Percentiles rank a stretch among this genome's conserved stretches.
Evolutionary conservation across 1,284 basidiomycete species (phyloP).

Genomic region (Leccinum subspadiceum): DNA sequence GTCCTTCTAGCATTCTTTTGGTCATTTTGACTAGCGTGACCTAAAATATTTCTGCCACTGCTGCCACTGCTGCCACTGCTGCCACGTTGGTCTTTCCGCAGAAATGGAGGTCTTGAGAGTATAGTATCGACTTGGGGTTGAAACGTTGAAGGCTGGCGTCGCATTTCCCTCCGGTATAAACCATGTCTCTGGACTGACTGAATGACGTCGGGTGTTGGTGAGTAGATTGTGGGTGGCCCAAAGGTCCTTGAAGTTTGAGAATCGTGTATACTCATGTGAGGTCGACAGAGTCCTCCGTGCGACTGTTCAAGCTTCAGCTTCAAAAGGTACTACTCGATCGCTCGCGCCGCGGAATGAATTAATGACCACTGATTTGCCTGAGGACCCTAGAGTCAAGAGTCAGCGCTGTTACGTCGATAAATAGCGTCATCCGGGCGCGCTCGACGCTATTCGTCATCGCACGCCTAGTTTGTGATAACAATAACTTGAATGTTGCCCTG

Average conservation of each 20-base stretch:
- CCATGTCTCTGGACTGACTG: background rate
- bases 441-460: background rate
- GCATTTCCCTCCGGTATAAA: constrained; percentile 24
- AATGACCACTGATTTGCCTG: background rate
- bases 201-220: constrained; percentile 18
- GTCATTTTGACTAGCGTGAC: background rate
- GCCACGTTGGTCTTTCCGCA: constrained; percentile 25
- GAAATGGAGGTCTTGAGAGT: constrained; percentile 15
- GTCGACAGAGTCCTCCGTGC: background rate
- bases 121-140: constrained; percentile 15
- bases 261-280: background rate
- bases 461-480: too few species aligned
- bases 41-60: constrained; percentile 21
- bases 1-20: background rate
- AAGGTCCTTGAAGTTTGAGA: background rate
- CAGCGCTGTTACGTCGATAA: background rate
- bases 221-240: constrained; percentile 2
- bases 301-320: background rate
- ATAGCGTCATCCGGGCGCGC: background rate
- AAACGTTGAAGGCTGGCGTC: constrained; percentile 25
- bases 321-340: background rate
- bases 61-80: constrained; percentile 19
- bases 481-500: background rate
- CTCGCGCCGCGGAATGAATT: background rate
- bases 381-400: background rate